Evolutionary conservation across 345 rosid species (phyloP).

Genomic region (Rhodamnia argentea): DNA sequence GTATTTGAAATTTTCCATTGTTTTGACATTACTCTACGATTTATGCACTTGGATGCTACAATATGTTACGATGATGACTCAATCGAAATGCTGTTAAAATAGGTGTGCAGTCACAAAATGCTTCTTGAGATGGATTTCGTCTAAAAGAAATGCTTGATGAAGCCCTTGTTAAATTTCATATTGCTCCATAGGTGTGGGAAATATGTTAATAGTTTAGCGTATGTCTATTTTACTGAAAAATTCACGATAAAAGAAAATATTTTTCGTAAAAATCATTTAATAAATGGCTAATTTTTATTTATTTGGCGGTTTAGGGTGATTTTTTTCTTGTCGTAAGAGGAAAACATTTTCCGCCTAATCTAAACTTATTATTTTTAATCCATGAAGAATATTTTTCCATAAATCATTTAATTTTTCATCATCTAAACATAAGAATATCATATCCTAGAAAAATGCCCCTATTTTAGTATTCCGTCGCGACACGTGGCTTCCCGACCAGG

Average conservation of each 20-base stretch:
- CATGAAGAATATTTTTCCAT: not conserved
- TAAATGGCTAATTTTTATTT: no score
- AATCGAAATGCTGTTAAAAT: not conserved
- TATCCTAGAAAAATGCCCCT: no score
- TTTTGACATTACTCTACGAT: not conserved
- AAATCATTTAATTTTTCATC: not conserved
- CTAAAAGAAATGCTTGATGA: not conserved
- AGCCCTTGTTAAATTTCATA: not conserved
- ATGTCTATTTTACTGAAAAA: no score
- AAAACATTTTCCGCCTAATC: no score
- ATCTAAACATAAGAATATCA: no score
- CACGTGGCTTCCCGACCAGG: not conserved
- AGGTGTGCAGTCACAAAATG: not conserved
- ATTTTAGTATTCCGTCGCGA: fast-evolving
- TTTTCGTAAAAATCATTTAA: no score
- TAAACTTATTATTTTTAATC: no score
- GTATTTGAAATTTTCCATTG: not conserved
- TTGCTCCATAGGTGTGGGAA: not conserved
- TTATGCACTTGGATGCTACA: not conserved
- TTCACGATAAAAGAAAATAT: no score
- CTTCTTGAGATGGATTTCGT: not conserved
- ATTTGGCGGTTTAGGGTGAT: no score
- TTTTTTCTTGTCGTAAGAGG: no score
- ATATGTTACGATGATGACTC: not conserved
- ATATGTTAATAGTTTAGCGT: not conserved